These are phyloP conservation scores for Diphasiastrum complanatum DNA, from an alignment of 83 land plant genomes.

Conservation along the genomic window DNA sequence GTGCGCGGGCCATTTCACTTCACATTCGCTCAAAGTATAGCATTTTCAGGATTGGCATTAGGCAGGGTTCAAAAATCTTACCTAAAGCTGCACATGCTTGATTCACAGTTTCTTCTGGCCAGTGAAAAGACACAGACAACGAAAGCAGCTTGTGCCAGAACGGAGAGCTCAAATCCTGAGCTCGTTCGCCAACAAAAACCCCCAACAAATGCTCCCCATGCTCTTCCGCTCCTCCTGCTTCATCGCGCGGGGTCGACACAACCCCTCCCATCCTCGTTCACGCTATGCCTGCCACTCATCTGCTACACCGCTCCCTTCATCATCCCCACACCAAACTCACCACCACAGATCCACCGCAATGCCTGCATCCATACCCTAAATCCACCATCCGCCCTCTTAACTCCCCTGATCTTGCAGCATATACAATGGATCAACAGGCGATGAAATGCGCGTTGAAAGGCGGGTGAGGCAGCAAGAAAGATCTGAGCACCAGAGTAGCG, in stretches of 20 bases:
- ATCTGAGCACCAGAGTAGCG: too few relatives aligned
- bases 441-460: too few relatives aligned
- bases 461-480: too few relatives aligned
- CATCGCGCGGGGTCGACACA: constrained; percentile 62
- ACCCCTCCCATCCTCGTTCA: constrained; percentile 77
- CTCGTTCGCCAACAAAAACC: constrained; percentile 49
- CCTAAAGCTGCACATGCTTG: constrained; percentile 58
- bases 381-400: too few relatives aligned
- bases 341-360: too few relatives aligned
- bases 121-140: constrained; percentile 47
- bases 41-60: background rate
- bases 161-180: constrained; percentile 53
- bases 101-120: constrained; percentile 43
- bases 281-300: background rate
- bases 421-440: too few relatives aligned
- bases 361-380: too few relatives aligned
- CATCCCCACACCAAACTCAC: too few relatives aligned
- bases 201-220: constrained; percentile 62
- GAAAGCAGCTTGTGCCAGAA: constrained; percentile 77
- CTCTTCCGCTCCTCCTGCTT: constrained; percentile 37
- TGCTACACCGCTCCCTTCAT: background rate
- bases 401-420: too few relatives aligned
- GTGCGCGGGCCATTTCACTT: background rate
- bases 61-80: background rate
- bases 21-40: background rate